Conservation (phyloP, 352 stramenopile genomes). For the Phytophthora pini region DNA sequence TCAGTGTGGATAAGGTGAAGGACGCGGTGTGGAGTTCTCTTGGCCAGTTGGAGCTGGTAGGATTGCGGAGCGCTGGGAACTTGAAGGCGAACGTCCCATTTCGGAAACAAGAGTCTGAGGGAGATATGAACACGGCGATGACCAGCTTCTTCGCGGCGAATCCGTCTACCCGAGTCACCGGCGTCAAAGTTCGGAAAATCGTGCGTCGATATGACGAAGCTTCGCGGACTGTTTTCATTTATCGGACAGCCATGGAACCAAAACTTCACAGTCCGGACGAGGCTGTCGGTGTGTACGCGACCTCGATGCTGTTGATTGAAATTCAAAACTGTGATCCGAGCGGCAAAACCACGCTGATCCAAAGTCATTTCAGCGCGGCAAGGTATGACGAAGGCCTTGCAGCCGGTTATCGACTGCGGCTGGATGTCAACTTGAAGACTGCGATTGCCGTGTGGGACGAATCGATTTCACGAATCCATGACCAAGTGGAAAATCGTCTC, state of each 20-base stretch:
- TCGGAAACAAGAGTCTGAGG: neutral
- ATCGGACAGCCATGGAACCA: conserved; percentile 2
- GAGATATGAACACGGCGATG: neutral
- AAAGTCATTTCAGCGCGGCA: conserved; percentile 9
- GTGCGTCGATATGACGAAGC: conserved; percentile 9
- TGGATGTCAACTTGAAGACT: conserved; percentile 6
- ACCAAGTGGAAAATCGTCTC: neutral
- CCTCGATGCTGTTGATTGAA: conserved; percentile 7
- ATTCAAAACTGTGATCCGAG: neutral
- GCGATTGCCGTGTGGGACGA: conserved; percentile 13
- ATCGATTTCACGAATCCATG: conserved; percentile 10
- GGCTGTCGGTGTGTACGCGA: neutral
- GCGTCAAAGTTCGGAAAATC: conserved; percentile 6
- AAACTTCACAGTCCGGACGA: neutral
- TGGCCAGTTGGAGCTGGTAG: conserved; percentile 3
- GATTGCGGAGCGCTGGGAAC: neutral
- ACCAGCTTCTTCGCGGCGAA: neutral
- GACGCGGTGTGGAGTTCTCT: conserved; percentile 1
- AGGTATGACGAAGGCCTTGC: conserved; percentile 10
- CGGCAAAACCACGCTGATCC: neutral
- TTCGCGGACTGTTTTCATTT: conserved; percentile 10
- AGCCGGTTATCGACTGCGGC: neutral
- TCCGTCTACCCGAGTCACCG: too few species aligned
- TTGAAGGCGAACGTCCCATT: conserved; percentile 1
- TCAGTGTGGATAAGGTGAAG: neutral